Percentiles rank a stretch among this genome's conserved stretches.
Evolutionary conservation across 202 grass and related monocot species (phyloP).

Genomic region (Schoenoplectus triqueter): DNA sequence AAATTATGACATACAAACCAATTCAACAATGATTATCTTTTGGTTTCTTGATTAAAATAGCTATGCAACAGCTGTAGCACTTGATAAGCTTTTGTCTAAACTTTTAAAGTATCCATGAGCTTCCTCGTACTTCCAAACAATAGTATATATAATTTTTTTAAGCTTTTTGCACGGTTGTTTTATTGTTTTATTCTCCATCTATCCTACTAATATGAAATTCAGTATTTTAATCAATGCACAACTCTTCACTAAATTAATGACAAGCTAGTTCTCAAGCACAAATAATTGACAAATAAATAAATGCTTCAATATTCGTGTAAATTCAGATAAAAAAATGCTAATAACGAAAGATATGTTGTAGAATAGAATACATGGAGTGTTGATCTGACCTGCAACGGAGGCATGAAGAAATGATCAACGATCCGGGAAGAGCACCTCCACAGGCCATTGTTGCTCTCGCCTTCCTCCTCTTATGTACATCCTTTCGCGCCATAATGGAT

Average conservation of each 20-base stretch:
- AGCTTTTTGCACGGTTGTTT: background rate
- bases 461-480: background rate
- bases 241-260: background rate
- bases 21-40: background rate
- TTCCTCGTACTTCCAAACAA: background rate
- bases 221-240: background rate
- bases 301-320: too few species aligned
- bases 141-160: background rate
- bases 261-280: background rate
- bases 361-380: background rate
- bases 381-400: conserved; percentile 1
- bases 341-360: background rate
- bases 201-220: background rate
- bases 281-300: background rate
- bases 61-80: background rate
- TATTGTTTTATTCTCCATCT: background rate
- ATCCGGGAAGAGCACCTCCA: background rate
- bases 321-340: too few species aligned
- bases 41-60: background rate
- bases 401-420: background rate
- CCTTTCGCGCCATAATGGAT: background rate
- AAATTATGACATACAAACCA: background rate
- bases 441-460: background rate
- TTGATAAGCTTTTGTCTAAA: background rate
- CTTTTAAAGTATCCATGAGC: background rate